phyloP scores from a whole-genome alignment of 371 early-diverging fungal species.

The Mycotypha africana region DNA sequence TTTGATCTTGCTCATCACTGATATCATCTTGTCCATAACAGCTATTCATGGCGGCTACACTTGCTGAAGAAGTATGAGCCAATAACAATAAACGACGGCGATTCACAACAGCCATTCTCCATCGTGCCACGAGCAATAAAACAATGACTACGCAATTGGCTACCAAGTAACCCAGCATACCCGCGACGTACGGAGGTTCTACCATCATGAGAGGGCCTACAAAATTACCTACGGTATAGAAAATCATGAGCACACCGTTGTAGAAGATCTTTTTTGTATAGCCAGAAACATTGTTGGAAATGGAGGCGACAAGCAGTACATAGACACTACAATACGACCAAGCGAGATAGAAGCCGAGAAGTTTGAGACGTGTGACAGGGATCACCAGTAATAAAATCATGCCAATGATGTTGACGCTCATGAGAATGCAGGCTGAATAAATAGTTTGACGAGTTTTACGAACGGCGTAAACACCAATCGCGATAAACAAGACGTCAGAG shows the following conservation, averaged over 20 bases:
- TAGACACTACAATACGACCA: slow-evolving; percentile 18
- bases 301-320: slow-evolving; percentile 16
- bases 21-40: slow-evolving; percentile 26
- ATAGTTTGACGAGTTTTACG: slow-evolving; percentile 7
- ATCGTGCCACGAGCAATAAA: slow-evolving; percentile 16
- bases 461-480: slow-evolving; percentile 5
- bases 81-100: slow-evolving; percentile 15
- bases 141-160: slow-evolving; percentile 14
- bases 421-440: slow-evolving; percentile 13
- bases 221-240: slow-evolving; percentile 28
- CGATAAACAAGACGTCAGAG: slow-evolving; percentile 10
- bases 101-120: slow-evolving; percentile 19
- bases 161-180: slow-evolving; percentile 20
- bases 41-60: slow-evolving; percentile 3
- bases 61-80: slow-evolving; percentile 10
- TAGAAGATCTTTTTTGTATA: slow-evolving; percentile 27
- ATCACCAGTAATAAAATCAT: slow-evolving; percentile 16
- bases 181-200: slow-evolving; percentile 18
- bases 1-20: slow-evolving; percentile 35
- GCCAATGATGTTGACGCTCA: slow-evolving; percentile 14
- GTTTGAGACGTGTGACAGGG: slow-evolving; percentile 11
- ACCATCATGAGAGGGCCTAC: slow-evolving; percentile 31
- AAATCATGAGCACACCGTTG: slow-evolving; percentile 21
- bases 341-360: slow-evolving; percentile 21
- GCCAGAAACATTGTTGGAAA: slow-evolving; percentile 24